Base-by-base conservation (phyloP, 177 flowering plant species). In the Vitis hybrid region DNA sequence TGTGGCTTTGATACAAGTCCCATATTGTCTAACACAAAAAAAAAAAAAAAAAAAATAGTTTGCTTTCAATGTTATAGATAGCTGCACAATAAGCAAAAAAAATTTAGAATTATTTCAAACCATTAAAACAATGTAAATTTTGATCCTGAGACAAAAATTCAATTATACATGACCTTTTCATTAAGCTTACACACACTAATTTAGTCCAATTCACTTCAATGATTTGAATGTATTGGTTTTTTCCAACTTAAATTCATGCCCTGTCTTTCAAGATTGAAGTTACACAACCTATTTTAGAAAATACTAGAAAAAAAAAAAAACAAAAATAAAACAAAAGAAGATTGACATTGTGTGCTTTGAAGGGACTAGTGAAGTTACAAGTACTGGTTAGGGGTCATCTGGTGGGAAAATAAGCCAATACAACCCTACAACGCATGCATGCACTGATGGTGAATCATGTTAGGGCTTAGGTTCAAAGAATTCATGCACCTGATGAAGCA, bases 61-160 rank as follows among this genome's bases (percentile, higher is more conserved):
- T 89, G 75, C 95, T 81, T 18, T 91, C 90, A 80, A 77, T 90
- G 77, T 87, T 89, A 78, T 98, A 93, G 50, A 90, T 84, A 81
- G 93, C 97, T 93, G 94, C 87, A 83, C 14, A 64, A 26, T 3
- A 76, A 68, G 56, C 22, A 76, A 51, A 54, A 58, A 3, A 71
- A 71, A 2, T 1, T 16, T 22, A 52, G 20, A 48, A 66, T 51
- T 53, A 34, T 56, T 45, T 50, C 29, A 26, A 26, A 6, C 39
- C 34, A 68, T 45, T 56, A 22, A 54, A 16, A 59, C 52, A 50
- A 16, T 60, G 19, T 57, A 51, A 51, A 55, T 50, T n/a, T 3
- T 58, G 18, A 45, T 13, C 29, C 7, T 2, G 0, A 56, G n/a
- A 31, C 19, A 7, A 2, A n/a, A 20, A 34, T 34, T 26, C 12